Evolutionary conservation across 2,329 filamentous ascomycete genomes (phyloP).

Genomic region (Orbilia blumenaviensis): DNA sequence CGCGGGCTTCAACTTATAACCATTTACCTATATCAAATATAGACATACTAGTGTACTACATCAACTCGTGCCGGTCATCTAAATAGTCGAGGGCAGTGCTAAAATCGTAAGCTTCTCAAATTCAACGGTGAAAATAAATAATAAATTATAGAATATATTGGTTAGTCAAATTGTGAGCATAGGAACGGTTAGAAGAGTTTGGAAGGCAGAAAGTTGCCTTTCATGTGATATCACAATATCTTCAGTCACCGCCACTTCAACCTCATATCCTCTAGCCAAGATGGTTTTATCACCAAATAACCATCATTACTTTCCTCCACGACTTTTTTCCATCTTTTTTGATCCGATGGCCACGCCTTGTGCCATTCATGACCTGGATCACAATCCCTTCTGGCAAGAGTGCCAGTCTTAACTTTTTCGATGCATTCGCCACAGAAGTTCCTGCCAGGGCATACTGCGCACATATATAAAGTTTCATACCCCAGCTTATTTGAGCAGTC

Average conservation of each 20-base stretch:
- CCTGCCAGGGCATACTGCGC: background rate
- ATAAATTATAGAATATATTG: no score
- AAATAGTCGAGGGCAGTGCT: no score
- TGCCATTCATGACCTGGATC: background rate
- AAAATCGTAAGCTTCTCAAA: no score
- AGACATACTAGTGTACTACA: no score
- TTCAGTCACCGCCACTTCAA: background rate
- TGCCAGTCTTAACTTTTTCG: background rate
- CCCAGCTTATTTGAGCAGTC: background rate
- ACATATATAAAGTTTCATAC: background rate
- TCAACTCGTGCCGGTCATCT: no score
- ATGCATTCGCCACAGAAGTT: background rate
- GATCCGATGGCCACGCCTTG: background rate
- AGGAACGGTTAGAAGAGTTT: no score
- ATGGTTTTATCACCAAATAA: background rate
- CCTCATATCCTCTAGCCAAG: slow-evolving; percentile 1
- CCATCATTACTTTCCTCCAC: background rate
- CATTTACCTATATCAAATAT: no score
- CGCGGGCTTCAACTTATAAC: no score
- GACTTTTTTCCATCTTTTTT: background rate
- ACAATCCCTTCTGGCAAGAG: background rate
- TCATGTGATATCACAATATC: background rate
- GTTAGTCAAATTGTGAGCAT: no score
- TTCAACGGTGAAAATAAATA: no score
- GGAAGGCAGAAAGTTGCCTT: no score